Evolutionary conservation across 176 grass and related monocot genomes (phyloP).

Genomic region (Lolium perenne): DNA sequence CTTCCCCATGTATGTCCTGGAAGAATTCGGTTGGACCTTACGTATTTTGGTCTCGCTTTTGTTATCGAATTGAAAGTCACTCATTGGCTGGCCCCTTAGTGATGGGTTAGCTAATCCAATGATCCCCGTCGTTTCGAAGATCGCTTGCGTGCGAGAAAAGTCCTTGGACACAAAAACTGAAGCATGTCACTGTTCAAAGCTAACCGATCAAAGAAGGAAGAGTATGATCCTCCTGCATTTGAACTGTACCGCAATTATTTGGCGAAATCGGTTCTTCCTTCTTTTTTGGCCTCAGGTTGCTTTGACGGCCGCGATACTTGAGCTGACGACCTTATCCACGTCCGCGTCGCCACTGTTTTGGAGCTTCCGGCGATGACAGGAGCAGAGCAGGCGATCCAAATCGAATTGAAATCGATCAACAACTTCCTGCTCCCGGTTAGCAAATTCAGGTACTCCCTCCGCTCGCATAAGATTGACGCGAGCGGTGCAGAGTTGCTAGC

Average conservation of each 20-base stretch:
- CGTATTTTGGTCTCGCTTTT: not conserved
- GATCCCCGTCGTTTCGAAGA: not conserved
- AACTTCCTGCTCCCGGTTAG: too few species aligned
- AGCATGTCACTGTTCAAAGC: not conserved
- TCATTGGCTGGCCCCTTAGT: not conserved
- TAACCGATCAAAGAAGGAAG: not conserved
- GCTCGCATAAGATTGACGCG: too few species aligned
- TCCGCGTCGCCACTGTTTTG: too few species aligned
- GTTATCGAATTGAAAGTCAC: not conserved
- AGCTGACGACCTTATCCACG: constrained; percentile 33
- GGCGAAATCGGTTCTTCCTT: not conserved
- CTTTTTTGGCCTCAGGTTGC: not conserved
- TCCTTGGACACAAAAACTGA: not conserved
- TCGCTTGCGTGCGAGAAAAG: constrained; percentile 21
- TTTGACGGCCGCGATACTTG: not conserved
- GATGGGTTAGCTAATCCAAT: not conserved
- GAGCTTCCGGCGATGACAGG: too few species aligned
- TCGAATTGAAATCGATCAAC: too few species aligned
- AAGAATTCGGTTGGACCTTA: not conserved
- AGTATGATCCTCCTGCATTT: not conserved
- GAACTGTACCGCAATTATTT: not conserved
- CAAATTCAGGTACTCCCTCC: too few species aligned
- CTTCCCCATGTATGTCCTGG: not conserved
- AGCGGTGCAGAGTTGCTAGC: too few species aligned
- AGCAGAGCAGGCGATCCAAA: too few species aligned